phyloP scores from a whole-genome alignment of 2,329 filamentous ascomycete genomes.

The Neofusicoccum laricinum region DNA sequence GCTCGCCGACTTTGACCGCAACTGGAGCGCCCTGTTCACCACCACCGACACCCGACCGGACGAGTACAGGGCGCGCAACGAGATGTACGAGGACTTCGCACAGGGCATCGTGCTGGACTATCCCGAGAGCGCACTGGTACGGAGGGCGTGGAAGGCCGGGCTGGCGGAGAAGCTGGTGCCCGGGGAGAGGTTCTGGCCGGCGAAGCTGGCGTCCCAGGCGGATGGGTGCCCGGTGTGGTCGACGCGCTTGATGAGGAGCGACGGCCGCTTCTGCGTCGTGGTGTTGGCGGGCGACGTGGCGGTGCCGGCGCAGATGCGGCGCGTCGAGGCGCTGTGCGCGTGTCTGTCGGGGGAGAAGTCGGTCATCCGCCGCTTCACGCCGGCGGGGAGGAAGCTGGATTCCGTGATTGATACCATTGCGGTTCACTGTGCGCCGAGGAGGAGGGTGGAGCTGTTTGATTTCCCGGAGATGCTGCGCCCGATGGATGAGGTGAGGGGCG shows the following conservation, averaged over 20 bases:
- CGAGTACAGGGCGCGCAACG: slow-evolving; percentile 60
- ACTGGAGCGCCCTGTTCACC: slow-evolving; percentile 46
- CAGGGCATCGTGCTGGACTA: slow-evolving; percentile 59
- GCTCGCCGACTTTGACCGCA: slow-evolving; percentile 57
- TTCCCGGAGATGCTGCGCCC: background rate
- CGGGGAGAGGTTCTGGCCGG: background rate
- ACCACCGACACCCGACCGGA: slow-evolving; percentile 49
- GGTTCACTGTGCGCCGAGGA: background rate
- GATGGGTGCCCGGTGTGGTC: slow-evolving; percentile 29
- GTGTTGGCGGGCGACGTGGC: slow-evolving; percentile 62
- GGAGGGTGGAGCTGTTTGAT: background rate
- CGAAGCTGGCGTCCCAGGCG: background rate
- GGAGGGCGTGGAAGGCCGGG: background rate
- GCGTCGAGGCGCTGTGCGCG: slow-evolving; percentile 33
- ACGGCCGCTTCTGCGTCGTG: slow-evolving; percentile 58
- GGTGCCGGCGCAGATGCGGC: slow-evolving; percentile 39
- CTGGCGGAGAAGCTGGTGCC: background rate
- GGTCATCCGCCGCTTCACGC: background rate
- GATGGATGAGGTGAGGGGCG: background rate
- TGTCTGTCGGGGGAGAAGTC: too few species aligned
- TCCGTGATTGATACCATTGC: background rate
- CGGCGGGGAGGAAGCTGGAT: background rate
- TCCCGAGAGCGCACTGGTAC: slow-evolving; percentile 53
- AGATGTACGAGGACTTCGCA: slow-evolving; percentile 56
- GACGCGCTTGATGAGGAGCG: slow-evolving; percentile 53